Conservation (phyloP, 371 early-diverging fungal species). For the Mucor irregularis region DNA sequence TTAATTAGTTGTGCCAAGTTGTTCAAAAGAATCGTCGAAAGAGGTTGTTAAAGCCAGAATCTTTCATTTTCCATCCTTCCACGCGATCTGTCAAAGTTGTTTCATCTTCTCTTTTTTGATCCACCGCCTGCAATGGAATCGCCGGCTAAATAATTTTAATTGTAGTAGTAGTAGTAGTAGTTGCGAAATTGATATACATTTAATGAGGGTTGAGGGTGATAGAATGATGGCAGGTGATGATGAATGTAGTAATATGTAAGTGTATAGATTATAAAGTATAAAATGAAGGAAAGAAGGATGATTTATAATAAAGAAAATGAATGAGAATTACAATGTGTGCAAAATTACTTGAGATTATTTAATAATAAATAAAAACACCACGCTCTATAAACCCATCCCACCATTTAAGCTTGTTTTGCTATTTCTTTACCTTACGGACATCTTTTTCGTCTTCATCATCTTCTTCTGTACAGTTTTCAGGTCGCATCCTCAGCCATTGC, state of each 20-base stretch:
- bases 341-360: no score
- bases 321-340: not conserved
- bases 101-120: conserved; percentile 13
- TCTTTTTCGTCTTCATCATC: conserved; percentile 35
- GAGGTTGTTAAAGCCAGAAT: conserved; percentile 31
- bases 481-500: conserved; percentile 77
- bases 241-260: no score
- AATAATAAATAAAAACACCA: not conserved
- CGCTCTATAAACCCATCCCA: not conserved
- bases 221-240: no score
- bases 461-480: conserved; percentile 33
- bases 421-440: conserved; percentile 18
- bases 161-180: no score
- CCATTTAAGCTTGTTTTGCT: not conserved
- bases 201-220: no score
- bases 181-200: no score
- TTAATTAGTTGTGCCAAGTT: no score
- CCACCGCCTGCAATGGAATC: conserved; percentile 22
- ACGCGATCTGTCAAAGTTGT: conserved; percentile 15
- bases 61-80: conserved; percentile 24
- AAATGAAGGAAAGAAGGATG: not conserved
- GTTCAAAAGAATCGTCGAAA: conserved; percentile 43
- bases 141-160: conserved; percentile 3
- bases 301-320: not conserved
- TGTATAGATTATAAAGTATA: not conserved